phyloP scores from a whole-genome alignment of 129 eudicot species.

The Sambucus nigra region DNA sequence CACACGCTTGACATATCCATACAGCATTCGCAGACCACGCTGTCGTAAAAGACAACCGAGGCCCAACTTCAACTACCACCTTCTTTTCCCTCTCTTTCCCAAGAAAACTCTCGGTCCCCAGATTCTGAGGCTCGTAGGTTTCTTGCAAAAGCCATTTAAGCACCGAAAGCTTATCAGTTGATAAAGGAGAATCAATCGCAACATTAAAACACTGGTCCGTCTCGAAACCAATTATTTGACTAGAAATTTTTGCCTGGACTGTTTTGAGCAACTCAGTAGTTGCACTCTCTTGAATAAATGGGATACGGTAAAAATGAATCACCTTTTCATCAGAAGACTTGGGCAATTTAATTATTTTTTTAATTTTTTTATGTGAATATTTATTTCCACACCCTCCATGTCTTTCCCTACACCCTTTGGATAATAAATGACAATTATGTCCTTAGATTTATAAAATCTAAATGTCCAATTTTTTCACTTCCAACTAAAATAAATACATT shows the following conservation, averaged over 20 bases:
- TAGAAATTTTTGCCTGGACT: conserved; percentile 61
- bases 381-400: no score
- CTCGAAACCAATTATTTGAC: conserved; percentile 55
- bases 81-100: conserved; percentile 28
- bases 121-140: conserved; percentile 76
- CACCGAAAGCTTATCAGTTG: conserved; percentile 52
- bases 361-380: no score
- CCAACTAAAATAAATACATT: no score
- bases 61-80: conserved; percentile 74
- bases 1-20: conserved; percentile 57
- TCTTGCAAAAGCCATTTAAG: conserved; percentile 79
- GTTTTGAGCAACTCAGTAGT: conserved; percentile 50
- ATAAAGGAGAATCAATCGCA: conserved; percentile 41
- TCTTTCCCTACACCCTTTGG: no score
- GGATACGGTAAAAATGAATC: conserved; percentile 68
- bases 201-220: conserved; percentile 86
- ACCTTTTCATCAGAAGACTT: conserved; percentile 26
- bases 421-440: no score
- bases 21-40: conserved; percentile 95
- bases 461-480: no score
- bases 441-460: no score
- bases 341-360: no score
- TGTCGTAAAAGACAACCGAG: conserved; percentile 84
- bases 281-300: conserved; percentile 70
- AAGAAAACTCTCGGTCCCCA: conserved; percentile 62